Conservation (phyloP, 2,329 filamentous ascomycete species). For the Arthrocladium fulminans region DNA sequence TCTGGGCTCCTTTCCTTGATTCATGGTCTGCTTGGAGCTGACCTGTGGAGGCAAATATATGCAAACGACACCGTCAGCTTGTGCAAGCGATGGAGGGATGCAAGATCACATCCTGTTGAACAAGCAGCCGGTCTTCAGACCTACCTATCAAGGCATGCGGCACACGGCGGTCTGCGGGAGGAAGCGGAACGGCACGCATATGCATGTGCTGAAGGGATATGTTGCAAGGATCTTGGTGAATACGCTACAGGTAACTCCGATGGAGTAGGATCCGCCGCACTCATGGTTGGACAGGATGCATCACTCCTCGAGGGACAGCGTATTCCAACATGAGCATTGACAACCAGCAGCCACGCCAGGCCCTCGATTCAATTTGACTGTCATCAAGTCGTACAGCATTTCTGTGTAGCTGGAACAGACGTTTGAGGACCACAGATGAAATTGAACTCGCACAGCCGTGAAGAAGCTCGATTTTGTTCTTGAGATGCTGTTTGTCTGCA, state of each 20-base stretch:
- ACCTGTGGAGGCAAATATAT: neutral
- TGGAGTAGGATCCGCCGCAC: neutral
- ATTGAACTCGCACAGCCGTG: neutral
- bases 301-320: neutral
- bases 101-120: neutral
- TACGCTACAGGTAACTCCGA: neutral
- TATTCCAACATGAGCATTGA: neutral
- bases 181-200: neutral
- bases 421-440: neutral
- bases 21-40: neutral
- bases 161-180: neutral
- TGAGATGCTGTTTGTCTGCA: neutral
- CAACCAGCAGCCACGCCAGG: neutral
- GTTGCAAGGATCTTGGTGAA: no score
- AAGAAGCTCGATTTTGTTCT: neutral
- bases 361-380: neutral
- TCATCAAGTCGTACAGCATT: neutral
- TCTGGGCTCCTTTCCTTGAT: neutral
- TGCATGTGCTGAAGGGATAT: neutral
- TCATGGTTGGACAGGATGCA: neutral
- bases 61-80: neutral
- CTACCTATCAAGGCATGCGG: neutral
- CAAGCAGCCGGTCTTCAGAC: neutral
- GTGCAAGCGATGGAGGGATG: neutral
- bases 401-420: neutral